A percentile compares a stretch with the other conserved stretches of the same genome.
Conservation (phyloP, 441 rosid genomes). For the Macaranga tanarius region DNA sequence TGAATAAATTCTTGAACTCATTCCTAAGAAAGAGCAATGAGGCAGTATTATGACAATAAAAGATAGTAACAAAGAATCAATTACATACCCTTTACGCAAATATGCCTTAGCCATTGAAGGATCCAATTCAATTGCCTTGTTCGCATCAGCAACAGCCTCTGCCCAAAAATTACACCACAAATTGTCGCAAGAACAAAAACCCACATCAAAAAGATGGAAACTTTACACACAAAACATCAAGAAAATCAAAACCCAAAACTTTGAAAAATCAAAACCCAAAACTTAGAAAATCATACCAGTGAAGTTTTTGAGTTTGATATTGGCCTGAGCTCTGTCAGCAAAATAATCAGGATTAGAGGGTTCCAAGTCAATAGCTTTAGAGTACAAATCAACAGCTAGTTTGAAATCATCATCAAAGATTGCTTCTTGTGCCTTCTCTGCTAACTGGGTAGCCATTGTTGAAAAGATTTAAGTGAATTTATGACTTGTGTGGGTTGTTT, state of each 20-base stretch:
- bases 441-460: constrained; percentile 61
- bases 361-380: constrained; percentile 62
- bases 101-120: constrained; percentile 63
- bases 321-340: constrained; percentile 93
- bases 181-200: background rate
- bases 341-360: constrained; percentile 59
- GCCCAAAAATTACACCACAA: constrained; percentile 6
- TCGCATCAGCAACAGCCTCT: constrained; percentile 88
- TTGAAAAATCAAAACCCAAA: background rate
- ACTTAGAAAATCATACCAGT: constrained; percentile 45
- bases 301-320: constrained; percentile 60
- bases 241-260: background rate
- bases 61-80: background rate
- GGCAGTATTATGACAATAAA: background rate
- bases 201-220: background rate
- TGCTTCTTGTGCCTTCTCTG: constrained; percentile 67
- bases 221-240: background rate
- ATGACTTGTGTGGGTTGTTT: no score
- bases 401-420: constrained; percentile 82
- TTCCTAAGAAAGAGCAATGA: background rate
- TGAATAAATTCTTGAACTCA: background rate
- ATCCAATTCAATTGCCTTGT: constrained; percentile 68
- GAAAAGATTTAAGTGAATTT: no score
- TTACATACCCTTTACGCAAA: constrained; percentile 69
- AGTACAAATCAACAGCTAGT: constrained; percentile 64